Evolutionary conservation across 805 yeast genomes (phyloP).

Genomic region (Zygoascus biomembranicola): DNA sequence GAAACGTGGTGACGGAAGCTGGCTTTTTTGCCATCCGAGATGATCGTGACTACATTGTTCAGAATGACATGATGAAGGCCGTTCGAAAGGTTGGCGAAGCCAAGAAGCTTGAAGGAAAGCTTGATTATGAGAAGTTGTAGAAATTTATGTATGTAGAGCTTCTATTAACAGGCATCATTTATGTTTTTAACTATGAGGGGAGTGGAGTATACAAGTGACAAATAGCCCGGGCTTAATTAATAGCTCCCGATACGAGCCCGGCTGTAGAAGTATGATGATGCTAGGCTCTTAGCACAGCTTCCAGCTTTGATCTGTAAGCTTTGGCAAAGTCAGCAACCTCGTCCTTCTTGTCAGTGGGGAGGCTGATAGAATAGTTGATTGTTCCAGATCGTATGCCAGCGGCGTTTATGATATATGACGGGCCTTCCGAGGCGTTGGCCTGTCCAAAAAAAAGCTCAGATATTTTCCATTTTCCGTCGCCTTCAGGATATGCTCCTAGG

Average conservation of each 20-base stretch:
- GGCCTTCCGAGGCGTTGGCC: constrained; percentile 10
- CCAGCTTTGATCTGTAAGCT: neutral
- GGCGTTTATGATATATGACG: constrained; percentile 9
- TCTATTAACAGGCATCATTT: neutral
- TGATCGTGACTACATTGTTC: constrained; percentile 90
- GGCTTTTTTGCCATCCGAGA: constrained; percentile 98
- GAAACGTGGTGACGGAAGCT: constrained; percentile 96
- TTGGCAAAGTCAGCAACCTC: neutral
- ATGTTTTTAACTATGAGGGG: neutral
- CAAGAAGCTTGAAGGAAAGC: constrained; percentile 92
- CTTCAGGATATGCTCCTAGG: constrained; percentile 8
- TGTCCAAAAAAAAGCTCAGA: constrained; percentile 10
- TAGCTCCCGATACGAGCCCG: no score
- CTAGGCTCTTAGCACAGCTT: neutral
- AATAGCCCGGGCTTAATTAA: neutral
- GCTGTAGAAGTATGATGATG: neutral
- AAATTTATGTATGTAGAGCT: constrained; percentile 9
- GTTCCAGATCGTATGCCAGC: constrained; percentile 9
- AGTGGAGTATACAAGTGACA: no score
- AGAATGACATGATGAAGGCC: constrained; percentile 94
- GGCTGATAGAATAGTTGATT: constrained; percentile 1
- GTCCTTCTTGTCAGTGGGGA: neutral
- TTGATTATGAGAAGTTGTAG: constrained; percentile 87
- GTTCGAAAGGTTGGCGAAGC: constrained; percentile 95
- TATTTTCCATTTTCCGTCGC: neutral